A percentile compares a stretch with the other conserved stretches of the same genome.
These are phyloP conservation scores for Kokia cookei DNA, from an alignment of 441 rosid genomes.

Conservation along the genomic window DNA sequence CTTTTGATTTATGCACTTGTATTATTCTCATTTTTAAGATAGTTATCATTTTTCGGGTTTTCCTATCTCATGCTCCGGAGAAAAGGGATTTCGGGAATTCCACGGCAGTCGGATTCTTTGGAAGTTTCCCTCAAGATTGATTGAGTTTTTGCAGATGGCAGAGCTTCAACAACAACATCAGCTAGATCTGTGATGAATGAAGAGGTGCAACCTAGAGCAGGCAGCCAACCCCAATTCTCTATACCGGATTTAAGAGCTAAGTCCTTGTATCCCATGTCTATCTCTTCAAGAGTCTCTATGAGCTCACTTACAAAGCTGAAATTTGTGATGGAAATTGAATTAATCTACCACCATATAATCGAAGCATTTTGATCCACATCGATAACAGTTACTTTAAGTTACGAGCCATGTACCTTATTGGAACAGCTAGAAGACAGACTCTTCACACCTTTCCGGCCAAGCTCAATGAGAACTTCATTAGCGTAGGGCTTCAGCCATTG, in stretches of 20 bases:
- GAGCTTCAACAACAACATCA: conserved; percentile 86
- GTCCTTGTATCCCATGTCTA: conserved; percentile 85
- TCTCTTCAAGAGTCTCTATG: conserved; percentile 93
- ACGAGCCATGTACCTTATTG: conserved; percentile 57
- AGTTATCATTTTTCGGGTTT: too few species aligned
- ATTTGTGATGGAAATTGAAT: conserved; percentile 3
- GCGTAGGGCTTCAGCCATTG: conserved; percentile 96
- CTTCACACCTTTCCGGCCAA: conserved; percentile 92
- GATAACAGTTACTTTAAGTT: background rate
- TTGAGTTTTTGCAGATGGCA: conserved; percentile 66
- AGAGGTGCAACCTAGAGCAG: conserved; percentile 73
- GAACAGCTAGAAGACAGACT: conserved; percentile 90
- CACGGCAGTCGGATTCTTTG: conserved; percentile 29
- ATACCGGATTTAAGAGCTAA: conserved; percentile 86
- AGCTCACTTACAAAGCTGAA: conserved; percentile 93
- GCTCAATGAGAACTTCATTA: conserved; percentile 88
- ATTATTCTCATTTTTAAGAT: too few species aligned
- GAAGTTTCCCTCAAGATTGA: conserved; percentile 21
- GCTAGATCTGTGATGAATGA: conserved; percentile 89
- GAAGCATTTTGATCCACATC: background rate
- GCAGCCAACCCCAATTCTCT: conserved; percentile 92
- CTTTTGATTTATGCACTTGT: too few species aligned
- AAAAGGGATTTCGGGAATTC: too few species aligned
- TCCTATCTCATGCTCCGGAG: too few species aligned
- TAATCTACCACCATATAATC: background rate